A percentile compares a stretch with the other conserved stretches of the same genome.
These are phyloP conservation scores for Backusella tuberculispora DNA, from an alignment of 192 early-diverging fungal genomes.

Conservation along the genomic window DNA sequence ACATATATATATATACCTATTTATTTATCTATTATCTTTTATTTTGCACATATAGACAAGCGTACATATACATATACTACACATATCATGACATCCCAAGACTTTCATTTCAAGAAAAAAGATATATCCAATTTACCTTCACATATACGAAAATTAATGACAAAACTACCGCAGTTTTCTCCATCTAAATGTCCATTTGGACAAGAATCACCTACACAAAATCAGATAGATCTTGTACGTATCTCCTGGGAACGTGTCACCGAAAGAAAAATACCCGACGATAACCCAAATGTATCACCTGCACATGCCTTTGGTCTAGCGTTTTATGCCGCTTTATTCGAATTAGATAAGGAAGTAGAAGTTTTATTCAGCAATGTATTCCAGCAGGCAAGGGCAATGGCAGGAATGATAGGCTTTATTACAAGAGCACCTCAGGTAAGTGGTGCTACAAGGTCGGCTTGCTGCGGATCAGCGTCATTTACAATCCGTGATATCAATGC, in stretches of 20 bases:
- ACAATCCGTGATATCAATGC: constrained; percentile 22
- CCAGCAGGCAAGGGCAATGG: constrained; percentile 35
- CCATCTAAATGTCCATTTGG: background rate
- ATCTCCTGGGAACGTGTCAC: constrained; percentile 25
- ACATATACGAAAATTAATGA: background rate
- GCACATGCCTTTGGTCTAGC: constrained; percentile 31
- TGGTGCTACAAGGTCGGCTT: background rate
- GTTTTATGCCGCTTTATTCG: constrained; percentile 32
- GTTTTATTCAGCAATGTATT: constrained; percentile 29
- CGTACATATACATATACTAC: background rate
- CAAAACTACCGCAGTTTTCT: background rate
- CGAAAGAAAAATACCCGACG: constrained; percentile 15
- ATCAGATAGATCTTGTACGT: constrained; percentile 28
- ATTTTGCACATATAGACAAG: background rate
- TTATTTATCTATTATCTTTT: background rate
- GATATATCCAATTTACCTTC: background rate
- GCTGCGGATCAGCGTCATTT: background rate
- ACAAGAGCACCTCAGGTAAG: constrained; percentile 13
- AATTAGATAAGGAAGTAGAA: constrained; percentile 27
- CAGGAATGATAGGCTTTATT: constrained; percentile 36
- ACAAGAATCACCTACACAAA: constrained; percentile 24
- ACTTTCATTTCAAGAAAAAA: background rate
- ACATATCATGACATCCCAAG: background rate
- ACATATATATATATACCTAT: background rate
- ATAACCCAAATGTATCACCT: constrained; percentile 24